Base-by-base conservation (phyloP, 2,329 filamentous ascomycete species). In the Botrytis cinerea region DNA sequence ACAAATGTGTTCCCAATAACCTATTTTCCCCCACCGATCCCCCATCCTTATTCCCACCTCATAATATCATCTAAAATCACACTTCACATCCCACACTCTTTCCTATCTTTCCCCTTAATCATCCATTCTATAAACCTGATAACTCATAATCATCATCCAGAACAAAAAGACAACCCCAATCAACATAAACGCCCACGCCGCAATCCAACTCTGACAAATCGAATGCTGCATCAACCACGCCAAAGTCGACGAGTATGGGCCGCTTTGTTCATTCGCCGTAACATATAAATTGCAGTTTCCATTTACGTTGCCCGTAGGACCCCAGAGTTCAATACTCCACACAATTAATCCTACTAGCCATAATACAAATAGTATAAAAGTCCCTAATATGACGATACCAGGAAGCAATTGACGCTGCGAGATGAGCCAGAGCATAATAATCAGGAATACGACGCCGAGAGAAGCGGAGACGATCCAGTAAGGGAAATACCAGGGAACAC, bases 141-240 rank as follows among this genome's bases (percentile, higher is more conserved):
- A 89, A 18, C 89, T 87, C 86, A 91, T 91, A 75, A 91, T 83
- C 85, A 91, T 90, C 78, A 91, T 88, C 89, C 89, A 91, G n/a
- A 91, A 79, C 74, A 91, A 80, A 76, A 91, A 91, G 1, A 90
- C 82, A 28, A 82, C 83, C 0, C 89, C 90, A 2, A 90, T 86
- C 38, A 92, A 81, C 28, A 85, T 85, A 80, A 92, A 89, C 1
- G 89, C 86, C 81, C 91, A 92, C 2, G 88, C 87, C 1, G 90
- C 85, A 77, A 90, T 87, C 90, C 90, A 92, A 61, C 85, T 85
- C 81, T 90, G 87, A 80, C 89, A 92, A 77, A 91, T 91, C 67
- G 84, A 88, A 78, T 83, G 83, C 81, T 92, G 89, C 81, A 91
- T 83, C 76, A 92, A 78, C 87, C 89, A 91, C 0, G 90, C 90